Base-by-base conservation (phyloP, 495 filamentous ascomycete genomes). In the Bacidia rubella region DNA sequence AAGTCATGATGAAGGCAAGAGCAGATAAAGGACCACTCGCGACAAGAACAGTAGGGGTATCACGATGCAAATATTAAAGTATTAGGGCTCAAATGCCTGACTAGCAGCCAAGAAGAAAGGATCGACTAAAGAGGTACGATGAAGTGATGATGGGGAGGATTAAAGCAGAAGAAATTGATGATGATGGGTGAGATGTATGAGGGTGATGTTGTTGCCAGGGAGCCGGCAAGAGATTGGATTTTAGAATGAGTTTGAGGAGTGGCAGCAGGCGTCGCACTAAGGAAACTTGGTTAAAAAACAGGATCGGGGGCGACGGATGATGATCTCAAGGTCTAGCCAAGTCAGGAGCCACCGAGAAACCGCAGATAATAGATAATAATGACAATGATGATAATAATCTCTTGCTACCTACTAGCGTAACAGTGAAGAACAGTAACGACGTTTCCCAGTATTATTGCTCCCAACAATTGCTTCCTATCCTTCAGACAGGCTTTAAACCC, bases 31-130 rank as follows among this genome's bases (percentile, higher is more conserved):
- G 5, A 5, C 15, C 29, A 5, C 15, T 35, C 7, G 29, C 7
- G 21, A 17, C n/a, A 53, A 12, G 25, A 26, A 21, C n/a, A 39
- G 9, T 45, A 44, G 7, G 52, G 52, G 50, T 53, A 53, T 53
- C 51, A 26, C 42, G 45, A 38, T 43, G 27, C 32, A 43, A 21
- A 0, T 41, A 51, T 51, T 51, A 51, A 25, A 40, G 39, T 11
- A 10, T 19, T 10, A 35, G 15, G 5, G 29, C 15, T n/a, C n/a
- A n/a, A n/a, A n/a, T n/a, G n/a, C n/a, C n/a, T n/a, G n/a, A n/a
- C n/a, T 26, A 47, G 26, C 21, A 22, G 24, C 24, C 3, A 15
- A 47, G n/a, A 47, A 25, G 44, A 47, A 47, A 26, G 21, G 43
- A 47, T 17, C 24, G 22, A 15, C 5, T 21, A 47, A 9, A 26